Percentiles rank a stretch among this genome's conserved stretches.
Evolutionary conservation across 768 basidiomycete genomes (phyloP).

Genomic region (Lentinula guzmanii): DNA sequence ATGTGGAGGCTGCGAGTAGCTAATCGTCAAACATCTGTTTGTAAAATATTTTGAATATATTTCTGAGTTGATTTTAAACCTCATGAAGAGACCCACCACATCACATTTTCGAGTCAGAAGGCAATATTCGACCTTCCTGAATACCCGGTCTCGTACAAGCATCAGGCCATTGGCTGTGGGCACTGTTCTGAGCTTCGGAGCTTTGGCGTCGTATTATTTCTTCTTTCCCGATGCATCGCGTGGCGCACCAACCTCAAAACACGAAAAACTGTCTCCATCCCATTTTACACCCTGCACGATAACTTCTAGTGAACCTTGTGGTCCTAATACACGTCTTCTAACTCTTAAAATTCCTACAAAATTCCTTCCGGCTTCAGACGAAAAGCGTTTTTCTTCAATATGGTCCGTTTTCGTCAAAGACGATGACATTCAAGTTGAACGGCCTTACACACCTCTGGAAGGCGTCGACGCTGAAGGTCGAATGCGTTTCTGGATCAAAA

Average conservation of each 20-base stretch:
- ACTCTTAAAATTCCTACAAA: slow-evolving; percentile 50
- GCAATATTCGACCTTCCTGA: neutral
- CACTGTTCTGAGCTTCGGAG: slow-evolving; percentile 30
- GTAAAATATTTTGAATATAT: no score
- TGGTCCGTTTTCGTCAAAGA: slow-evolving; percentile 83
- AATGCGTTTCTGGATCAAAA: slow-evolving; percentile 79
- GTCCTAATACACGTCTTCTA: slow-evolving; percentile 58
- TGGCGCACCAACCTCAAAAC: slow-evolving; percentile 32
- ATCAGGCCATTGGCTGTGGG: slow-evolving; percentile 1
- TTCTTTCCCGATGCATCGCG: slow-evolving; percentile 44
- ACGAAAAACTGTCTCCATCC: slow-evolving; percentile 35
- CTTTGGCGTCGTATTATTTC: slow-evolving; percentile 42
- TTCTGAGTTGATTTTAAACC: no score
- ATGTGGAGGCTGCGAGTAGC: no score
- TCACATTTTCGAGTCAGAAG: no score
- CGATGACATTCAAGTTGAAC: slow-evolving; percentile 82
- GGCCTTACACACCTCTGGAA: slow-evolving; percentile 78
- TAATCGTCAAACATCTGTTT: no score
- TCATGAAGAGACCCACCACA: no score
- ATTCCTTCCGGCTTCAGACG: slow-evolving; percentile 22
- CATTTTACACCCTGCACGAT: slow-evolving; percentile 60
- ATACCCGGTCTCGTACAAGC: neutral
- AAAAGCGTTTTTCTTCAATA: slow-evolving; percentile 35
- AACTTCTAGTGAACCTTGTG: slow-evolving; percentile 42
- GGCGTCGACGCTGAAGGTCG: slow-evolving; percentile 61